Evolutionary conservation across 371 early-diverging fungal species (phyloP), one percentile per base, ranked within the genome.

Genomic region (Mucor velutinosus): DNA sequence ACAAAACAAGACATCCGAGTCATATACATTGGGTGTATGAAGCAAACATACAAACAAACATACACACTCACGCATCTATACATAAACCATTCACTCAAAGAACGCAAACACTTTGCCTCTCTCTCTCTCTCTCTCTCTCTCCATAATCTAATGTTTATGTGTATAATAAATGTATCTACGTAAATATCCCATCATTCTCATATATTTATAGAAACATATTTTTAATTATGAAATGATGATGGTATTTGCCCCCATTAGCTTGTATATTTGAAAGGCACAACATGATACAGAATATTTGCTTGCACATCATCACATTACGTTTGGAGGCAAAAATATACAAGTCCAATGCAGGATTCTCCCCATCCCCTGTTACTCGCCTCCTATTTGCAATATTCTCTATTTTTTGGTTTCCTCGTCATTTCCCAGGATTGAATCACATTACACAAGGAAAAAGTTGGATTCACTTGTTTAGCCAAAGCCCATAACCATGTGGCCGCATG

Each of bases 1-100:
- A 49, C 58, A 58, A 59, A 73, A 66, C 59, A 69, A 63, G 27
- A 69, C 69, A n/a, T 65, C 66, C 19, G 63, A 66, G 37, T 65
- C 64, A 8, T 73, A 66, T 37, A 56, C 64, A 6, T 27, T 58
- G 25, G 53, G 60, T 58, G 58, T 21, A n/a, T 64, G 19, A 56
- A 30, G 30, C 49, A 7, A 21, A 43, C 17, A 47, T 12, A 37
- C 37, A 37, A 37, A 37, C 37, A 37, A 1, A 37, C 37, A 47
- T 17, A 19, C 51, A 23, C 30, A 30, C 30, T n/a, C 11, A 25
- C 4, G 4, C 25, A 51, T 25, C 7, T 14, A 45, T 45, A 45
- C 12, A 51, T 51, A 51, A 21, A 25, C 51, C 45, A 45, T 7
- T 45, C 45, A 45, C 45, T 45, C 19, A n/a, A 45, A 14, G 14